Evolutionary conservation across 371 early-diverging fungal genomes (phyloP), one percentile per base, ranked within the genome.

Genomic region (Mortierella sp.): DNA sequence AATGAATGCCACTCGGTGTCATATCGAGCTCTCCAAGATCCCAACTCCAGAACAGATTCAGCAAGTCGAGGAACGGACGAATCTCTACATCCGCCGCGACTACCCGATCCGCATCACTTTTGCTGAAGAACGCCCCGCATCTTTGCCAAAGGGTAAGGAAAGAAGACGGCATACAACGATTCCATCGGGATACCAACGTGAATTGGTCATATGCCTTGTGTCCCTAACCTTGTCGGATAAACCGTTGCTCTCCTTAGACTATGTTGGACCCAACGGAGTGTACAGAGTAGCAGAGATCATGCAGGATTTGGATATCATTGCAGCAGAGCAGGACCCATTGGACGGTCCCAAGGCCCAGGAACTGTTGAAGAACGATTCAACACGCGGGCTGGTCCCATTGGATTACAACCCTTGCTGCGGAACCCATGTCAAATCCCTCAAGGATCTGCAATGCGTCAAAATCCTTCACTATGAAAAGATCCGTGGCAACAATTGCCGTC

Each of bases 331-430:
- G 23, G 54, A 76, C 23, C 78, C 78, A 8, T 38, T 64, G 34
- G 34, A 34, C 23, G 58, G 39, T 19, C n/a, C 34, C 27, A 52
- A 61, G n/a, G 28, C 34, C 9, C 23, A 52, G 45, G 27, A 50
- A 9, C 27, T 56, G 43, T 26, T 46, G 28, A 31, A 38, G 14
- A 23, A 30, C 21, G 26, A 50, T 31, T 38, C 48, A 24, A 55
- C 57, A 51, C 61, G 61, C 50, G 45, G 58, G 9, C 66, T 76
- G 24, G 59, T 79, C 45, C 80, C 51, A n/a, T 34, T 90, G 2
- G 91, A 91, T 52, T 65, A 43, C n/a, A 90, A 91, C 66, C 87
- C 89, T n/a, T 93, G 94, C 78, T 93, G 93, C 53, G 94, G 94
- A n/a, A 93, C 94, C 2, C 93, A 93, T 54, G 84, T 93, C 48